phyloP scores from a whole-genome alignment of 441 rosid genomes.

The Gossypium aridum region DNA sequence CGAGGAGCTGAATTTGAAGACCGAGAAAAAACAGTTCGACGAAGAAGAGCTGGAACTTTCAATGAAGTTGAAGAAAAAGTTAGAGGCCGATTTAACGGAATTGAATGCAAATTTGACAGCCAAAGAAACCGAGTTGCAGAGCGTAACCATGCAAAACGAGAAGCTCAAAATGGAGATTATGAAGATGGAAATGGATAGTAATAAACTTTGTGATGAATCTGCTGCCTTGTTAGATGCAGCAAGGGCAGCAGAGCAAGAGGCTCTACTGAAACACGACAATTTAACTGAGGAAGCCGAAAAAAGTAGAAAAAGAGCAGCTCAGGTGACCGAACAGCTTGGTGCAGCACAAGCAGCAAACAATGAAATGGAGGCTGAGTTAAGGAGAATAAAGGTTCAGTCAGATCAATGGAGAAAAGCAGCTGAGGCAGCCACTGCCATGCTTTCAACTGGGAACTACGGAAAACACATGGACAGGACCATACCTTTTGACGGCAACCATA shows the following conservation, averaged over 20 bases:
- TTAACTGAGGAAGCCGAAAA: constrained; percentile 68
- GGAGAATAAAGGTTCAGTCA: constrained; percentile 89
- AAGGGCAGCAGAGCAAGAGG: constrained; percentile 52
- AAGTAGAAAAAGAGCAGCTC: constrained; percentile 55
- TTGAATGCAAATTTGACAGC: constrained; percentile 43
- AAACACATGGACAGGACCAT: constrained; percentile 55
- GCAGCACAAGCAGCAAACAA: constrained; percentile 75
- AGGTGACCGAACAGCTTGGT: constrained; percentile 62
- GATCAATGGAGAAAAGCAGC: constrained; percentile 99
- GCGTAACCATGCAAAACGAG: constrained; percentile 43
- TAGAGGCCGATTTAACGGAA: constrained; percentile 46
- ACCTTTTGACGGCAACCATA: constrained; percentile 45
- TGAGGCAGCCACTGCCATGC: constrained; percentile 87
- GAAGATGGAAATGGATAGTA: constrained; percentile 40
- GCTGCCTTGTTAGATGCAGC: constrained; percentile 35
- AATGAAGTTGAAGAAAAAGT: constrained; percentile 38
- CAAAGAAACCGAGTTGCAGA: constrained; percentile 47
- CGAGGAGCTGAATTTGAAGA: constrained; percentile 29
- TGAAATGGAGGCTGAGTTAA: constrained; percentile 78
- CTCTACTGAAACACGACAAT: constrained; percentile 46
- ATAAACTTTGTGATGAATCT: constrained; percentile 35
- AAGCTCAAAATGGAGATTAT: constrained; percentile 45
- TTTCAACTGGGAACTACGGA: constrained; percentile 66
- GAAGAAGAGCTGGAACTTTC: constrained; percentile 37
- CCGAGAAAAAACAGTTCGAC: constrained; percentile 23